Conservation (phyloP, 228 moss, liverwort and hornwort species). For the Sphagnum fallax region DNA sequence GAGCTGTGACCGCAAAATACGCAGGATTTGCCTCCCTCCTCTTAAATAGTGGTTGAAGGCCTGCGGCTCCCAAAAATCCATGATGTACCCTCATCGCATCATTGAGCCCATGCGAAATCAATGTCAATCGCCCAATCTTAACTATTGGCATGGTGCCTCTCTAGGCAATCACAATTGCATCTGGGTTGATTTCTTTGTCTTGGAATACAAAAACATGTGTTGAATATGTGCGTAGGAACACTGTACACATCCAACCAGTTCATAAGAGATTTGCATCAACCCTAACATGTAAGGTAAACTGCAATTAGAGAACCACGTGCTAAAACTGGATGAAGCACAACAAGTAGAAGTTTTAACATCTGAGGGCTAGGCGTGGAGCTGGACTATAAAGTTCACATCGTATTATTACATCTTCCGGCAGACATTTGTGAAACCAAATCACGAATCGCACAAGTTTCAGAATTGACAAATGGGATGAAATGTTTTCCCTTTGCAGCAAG, state of each 20-base stretch:
- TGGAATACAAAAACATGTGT: constrained; percentile 45
- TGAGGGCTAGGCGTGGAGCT: too few species aligned
- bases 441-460: too few species aligned
- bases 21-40: constrained; percentile 14
- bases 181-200: constrained; percentile 38
- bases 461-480: too few species aligned
- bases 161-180: constrained; percentile 55
- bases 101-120: constrained; percentile 52
- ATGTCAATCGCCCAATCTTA: constrained; percentile 69
- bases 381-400: too few species aligned
- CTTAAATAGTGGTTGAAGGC: constrained; percentile 17
- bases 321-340: too few species aligned
- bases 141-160: constrained; percentile 51
- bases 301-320: too few species aligned
- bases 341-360: too few species aligned
- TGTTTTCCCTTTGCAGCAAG: too few species aligned
- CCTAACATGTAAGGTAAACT: too few species aligned
- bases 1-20: constrained; percentile 32
- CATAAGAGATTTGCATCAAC: too few species aligned
- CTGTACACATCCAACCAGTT: constrained; percentile 10
- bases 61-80: constrained; percentile 61
- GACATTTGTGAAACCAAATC: too few species aligned
- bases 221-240: constrained; percentile 19
- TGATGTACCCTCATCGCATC: constrained; percentile 39
- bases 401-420: too few species aligned